phyloP scores from a whole-genome alignment of 2,329 filamentous ascomycete genomes.

The Mycosphaerella arachidis region DNA sequence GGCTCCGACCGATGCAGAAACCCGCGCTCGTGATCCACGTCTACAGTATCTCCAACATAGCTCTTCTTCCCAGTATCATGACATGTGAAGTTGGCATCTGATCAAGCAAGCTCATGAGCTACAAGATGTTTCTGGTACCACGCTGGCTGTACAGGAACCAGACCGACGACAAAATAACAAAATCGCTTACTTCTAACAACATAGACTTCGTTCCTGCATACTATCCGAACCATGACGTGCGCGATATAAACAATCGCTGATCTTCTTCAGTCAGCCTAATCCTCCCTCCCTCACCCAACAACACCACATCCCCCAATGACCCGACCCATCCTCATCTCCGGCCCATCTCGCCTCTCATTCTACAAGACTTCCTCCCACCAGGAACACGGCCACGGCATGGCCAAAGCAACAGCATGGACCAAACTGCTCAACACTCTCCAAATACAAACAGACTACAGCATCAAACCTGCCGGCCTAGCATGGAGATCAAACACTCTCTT shows the following conservation, averaged over 20 bases:
- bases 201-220: background rate
- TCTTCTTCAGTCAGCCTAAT: background rate
- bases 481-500: constrained; percentile 58
- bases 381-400: constrained; percentile 3
- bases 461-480: constrained; percentile 37
- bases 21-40: no score
- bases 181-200: background rate
- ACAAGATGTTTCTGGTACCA: background rate
- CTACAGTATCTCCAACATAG: no score
- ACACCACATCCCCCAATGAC: background rate
- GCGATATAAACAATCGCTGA: background rate
- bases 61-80: no score
- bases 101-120: background rate
- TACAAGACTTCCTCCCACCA: constrained; percentile 6
- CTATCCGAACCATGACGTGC: background rate
- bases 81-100: no score
- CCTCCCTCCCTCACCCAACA: background rate
- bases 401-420: constrained; percentile 2
- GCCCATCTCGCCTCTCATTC: constrained; percentile 8
- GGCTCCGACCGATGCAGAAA: no score
- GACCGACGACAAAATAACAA: background rate
- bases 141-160: background rate
- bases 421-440: constrained; percentile 33
- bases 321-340: background rate
- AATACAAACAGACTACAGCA: constrained; percentile 32